Percentiles rank a stretch among this genome's conserved stretches.
phyloP scores from a whole-genome alignment of 78 protist species.

The slime mould (Dictyostelium discoideum) region DNA sequence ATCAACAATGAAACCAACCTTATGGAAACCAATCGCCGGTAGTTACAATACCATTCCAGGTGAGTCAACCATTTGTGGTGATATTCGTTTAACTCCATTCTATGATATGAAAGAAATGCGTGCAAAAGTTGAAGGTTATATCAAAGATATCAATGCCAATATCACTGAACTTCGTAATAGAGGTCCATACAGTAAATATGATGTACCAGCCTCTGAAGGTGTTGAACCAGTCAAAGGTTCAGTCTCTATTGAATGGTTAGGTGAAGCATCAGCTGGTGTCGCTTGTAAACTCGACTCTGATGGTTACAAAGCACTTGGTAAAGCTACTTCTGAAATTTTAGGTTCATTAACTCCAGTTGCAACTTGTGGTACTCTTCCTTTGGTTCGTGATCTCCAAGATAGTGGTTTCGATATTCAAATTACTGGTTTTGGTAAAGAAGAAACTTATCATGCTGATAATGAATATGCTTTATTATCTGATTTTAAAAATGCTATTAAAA shows the following conservation, averaged over 20 bases:
- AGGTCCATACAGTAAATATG: slow-evolving; percentile 57
- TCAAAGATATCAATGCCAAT: slow-evolving; percentile 37
- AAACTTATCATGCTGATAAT: slow-evolving; percentile 77
- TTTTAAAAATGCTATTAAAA: slow-evolving; percentile 54
- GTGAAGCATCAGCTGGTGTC: slow-evolving; percentile 41
- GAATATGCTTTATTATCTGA: slow-evolving; percentile 64
- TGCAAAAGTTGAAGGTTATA: slow-evolving; percentile 23
- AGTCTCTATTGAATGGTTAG: slow-evolving; percentile 33
- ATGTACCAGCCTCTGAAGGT: slow-evolving; percentile 30
- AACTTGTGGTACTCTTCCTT: slow-evolving; percentile 83
- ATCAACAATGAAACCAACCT: slow-evolving; percentile 85
- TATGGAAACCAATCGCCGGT: slow-evolving; percentile 17
- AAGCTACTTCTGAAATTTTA: slow-evolving; percentile 62
- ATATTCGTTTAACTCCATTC: slow-evolving; percentile 84
- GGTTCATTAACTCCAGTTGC: slow-evolving; percentile 78
- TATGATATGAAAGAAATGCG: slow-evolving; percentile 55
- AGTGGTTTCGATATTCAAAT: slow-evolving; percentile 85
- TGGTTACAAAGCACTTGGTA: slow-evolving; percentile 78
- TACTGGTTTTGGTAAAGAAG: slow-evolving; percentile 83
- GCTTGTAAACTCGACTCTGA: slow-evolving; percentile 62
- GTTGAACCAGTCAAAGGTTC: slow-evolving; percentile 32
- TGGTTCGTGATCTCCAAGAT: slow-evolving; percentile 78
- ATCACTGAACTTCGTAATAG: slow-evolving; percentile 37
- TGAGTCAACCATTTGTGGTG: slow-evolving; percentile 74
- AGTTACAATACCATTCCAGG: slow-evolving; percentile 84